Percentiles rank a stretch among this genome's conserved stretches.
Conservation (phyloP, 2,329 filamentous ascomycete genomes). For the Colletotrichum lindemuthianum region DNA sequence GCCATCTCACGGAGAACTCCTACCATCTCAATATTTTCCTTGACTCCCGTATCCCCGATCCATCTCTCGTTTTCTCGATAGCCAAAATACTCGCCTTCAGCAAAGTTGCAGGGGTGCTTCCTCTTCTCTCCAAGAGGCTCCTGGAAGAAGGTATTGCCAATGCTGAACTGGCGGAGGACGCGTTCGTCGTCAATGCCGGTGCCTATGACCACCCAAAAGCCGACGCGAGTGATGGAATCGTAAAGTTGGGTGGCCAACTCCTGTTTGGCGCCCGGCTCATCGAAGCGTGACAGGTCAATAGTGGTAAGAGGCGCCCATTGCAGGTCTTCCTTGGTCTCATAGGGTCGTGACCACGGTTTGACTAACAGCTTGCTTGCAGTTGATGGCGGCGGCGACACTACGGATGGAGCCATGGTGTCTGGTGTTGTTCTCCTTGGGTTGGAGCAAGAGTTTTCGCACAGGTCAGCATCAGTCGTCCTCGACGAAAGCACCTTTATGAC, state of each 20-base stretch:
- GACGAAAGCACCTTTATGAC: neutral
- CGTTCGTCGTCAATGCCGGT: constrained; percentile 10
- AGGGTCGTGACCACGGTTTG: constrained; percentile 11
- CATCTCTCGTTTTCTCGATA: constrained; percentile 10
- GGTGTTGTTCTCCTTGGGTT: neutral
- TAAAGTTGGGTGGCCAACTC: constrained; percentile 3
- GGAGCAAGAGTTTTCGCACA: neutral
- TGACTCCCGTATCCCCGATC: constrained; percentile 11
- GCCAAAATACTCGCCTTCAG: constrained; percentile 8
- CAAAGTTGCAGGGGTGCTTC: constrained; percentile 4
- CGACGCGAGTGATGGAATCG: constrained; percentile 9
- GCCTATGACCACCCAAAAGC: constrained; percentile 9
- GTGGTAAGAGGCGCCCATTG: constrained; percentile 7
- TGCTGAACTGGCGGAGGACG: constrained; percentile 3
- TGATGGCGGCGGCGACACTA: neutral
- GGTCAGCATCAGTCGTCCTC: neutral
- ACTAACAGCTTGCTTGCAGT: neutral
- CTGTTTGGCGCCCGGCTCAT: neutral
- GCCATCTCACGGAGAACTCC: neutral
- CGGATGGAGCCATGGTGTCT: constrained; percentile 1
- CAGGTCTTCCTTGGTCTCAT: neutral
- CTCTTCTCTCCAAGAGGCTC: constrained; percentile 6
- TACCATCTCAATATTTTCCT: constrained; percentile 14
- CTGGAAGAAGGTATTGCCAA: constrained; percentile 9
- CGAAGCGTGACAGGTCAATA: constrained; percentile 7